Conservation (phyloP, 2,329 filamentous ascomycete species). For the Calonectria multiphialidica region DNA sequence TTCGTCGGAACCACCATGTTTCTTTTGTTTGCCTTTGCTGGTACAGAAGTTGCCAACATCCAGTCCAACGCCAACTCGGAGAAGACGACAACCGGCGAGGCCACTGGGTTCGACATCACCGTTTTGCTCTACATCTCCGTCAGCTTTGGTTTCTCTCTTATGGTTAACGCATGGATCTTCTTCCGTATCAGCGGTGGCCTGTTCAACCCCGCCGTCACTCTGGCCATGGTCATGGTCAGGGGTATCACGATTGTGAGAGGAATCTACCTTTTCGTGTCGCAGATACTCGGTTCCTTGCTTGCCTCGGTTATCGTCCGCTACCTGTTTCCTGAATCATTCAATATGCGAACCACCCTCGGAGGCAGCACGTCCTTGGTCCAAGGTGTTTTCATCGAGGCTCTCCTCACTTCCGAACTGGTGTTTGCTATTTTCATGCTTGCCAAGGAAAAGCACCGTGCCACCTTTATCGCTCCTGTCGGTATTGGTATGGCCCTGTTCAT, state of each 20-base stretch:
- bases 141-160: constrained; percentile 58
- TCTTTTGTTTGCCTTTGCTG: constrained; percentile 57
- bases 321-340: constrained; percentile 58
- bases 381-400: constrained; percentile 62
- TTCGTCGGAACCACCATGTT: constrained; percentile 59
- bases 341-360: constrained; percentile 55
- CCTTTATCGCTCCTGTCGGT: constrained; percentile 61
- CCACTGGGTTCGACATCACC: constrained; percentile 56
- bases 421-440: constrained; percentile 66
- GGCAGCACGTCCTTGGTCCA: constrained; percentile 55
- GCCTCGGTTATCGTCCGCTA: constrained; percentile 56
- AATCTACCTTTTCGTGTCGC: constrained; percentile 59
- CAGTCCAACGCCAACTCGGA: constrained; percentile 43
- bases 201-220: constrained; percentile 57
- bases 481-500: constrained; percentile 62
- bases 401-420: constrained; percentile 60
- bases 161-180: constrained; percentile 62
- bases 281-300: constrained; percentile 61
- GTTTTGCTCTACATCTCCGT: constrained; percentile 57
- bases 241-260: constrained; percentile 61
- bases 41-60: constrained; percentile 55
- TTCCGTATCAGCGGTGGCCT: constrained; percentile 57
- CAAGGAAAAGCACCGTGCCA: constrained; percentile 61
- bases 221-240: constrained; percentile 64
- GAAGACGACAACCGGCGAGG: constrained; percentile 56